Evolutionary conservation across 768 basidiomycete species (phyloP).

Genomic region (Gloeostereum incarnatum): DNA sequence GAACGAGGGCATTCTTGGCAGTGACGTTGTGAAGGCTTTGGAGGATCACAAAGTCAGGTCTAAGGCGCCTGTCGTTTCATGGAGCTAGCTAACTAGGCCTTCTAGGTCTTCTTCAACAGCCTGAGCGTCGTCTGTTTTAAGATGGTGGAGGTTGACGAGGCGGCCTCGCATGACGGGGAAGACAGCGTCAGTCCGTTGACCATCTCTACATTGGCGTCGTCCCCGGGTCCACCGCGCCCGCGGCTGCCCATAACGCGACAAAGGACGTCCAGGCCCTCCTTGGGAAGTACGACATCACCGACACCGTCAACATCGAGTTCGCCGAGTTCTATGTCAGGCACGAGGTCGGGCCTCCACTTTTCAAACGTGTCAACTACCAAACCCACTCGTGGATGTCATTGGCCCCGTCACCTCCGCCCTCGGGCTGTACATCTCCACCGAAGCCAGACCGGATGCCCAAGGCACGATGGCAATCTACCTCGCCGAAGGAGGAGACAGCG

Average conservation of each 20-base stretch:
- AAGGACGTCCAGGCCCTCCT: slow-evolving; percentile 17
- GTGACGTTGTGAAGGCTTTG: slow-evolving; percentile 17
- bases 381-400: slow-evolving; percentile 24
- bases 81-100: too few relatives aligned
- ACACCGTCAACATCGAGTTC: slow-evolving; percentile 21
- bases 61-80: slow-evolving; percentile 13
- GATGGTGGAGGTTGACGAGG: slow-evolving; percentile 11
- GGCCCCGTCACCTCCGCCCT: slow-evolving; percentile 25
- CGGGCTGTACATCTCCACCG: slow-evolving; percentile 23
- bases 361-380: slow-evolving; percentile 16
- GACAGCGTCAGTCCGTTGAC: too few relatives aligned
- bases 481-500: slow-evolving; percentile 16
- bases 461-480: slow-evolving; percentile 30
- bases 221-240: too few relatives aligned
- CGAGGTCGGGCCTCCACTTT: too few relatives aligned
- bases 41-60: slow-evolving; percentile 17
- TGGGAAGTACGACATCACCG: slow-evolving; percentile 14
- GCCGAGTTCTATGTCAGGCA: slow-evolving; percentile 17
- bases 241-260: slow-evolving; percentile 16
- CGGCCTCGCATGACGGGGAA: slow-evolving; percentile 13
- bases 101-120: slow-evolving; percentile 21
- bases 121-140: slow-evolving; percentile 24
- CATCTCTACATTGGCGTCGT: too few relatives aligned
- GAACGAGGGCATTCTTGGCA: slow-evolving; percentile 18
- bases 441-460: slow-evolving; percentile 17